phyloP scores from a whole-genome alignment of 345 rosid genomes.

The Linum trigynum region DNA sequence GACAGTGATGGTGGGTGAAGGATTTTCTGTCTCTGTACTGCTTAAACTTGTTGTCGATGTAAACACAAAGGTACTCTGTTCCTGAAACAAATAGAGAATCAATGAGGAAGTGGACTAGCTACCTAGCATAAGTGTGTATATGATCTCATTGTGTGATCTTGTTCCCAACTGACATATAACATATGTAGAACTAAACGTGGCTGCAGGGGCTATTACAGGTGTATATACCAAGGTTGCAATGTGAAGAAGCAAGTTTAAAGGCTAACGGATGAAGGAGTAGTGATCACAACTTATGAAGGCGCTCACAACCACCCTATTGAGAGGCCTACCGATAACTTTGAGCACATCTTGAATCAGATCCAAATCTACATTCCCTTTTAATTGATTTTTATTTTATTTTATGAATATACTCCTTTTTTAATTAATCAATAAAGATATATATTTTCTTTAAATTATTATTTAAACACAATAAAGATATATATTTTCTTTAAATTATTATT shows the following conservation, averaged over 20 bases:
- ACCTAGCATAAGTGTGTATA: no score
- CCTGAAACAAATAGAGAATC: no score
- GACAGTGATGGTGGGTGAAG: no score
- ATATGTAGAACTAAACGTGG: neutral
- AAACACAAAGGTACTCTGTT: no score
- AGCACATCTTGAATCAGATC: slow-evolving; percentile 73
- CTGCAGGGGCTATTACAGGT: slow-evolving; percentile 77
- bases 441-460: neutral
- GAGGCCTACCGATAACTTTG: slow-evolving; percentile 59
- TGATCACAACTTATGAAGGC: slow-evolving; percentile 82
- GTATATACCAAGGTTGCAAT: slow-evolving; percentile 62
- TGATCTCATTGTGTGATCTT: no score
- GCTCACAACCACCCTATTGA: slow-evolving; percentile 61
- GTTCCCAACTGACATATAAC: no score
- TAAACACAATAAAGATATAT: neutral
- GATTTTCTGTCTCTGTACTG: no score
- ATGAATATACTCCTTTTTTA: neutral
- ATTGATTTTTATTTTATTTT: neutral
- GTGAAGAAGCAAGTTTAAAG: slow-evolving; percentile 95
- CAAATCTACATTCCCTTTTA: slow-evolving; percentile 52
- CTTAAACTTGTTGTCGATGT: no score
- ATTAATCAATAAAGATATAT: neutral
- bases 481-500: no score
- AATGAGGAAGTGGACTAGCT: no score
- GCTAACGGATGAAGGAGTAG: slow-evolving; percentile 56